Evolutionary conservation across 2,329 filamentous ascomycete species (phyloP).

Genomic region (Hysterium pulicare): DNA sequence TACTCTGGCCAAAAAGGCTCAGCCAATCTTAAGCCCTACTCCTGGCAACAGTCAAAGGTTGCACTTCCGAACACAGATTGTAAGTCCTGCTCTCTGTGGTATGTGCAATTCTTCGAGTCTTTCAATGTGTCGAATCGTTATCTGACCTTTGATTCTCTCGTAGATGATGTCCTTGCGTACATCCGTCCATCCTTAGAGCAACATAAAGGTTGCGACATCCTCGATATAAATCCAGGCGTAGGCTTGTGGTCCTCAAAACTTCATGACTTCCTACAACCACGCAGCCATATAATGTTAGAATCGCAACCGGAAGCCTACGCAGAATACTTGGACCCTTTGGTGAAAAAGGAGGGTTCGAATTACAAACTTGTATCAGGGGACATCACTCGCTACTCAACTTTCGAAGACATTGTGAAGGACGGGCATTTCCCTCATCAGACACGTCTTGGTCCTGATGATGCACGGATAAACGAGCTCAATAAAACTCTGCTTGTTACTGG

Average conservation of each 20-base stretch:
- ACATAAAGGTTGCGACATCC: constrained; percentile 74
- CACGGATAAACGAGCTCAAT: constrained; percentile 56
- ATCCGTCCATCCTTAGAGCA: constrained; percentile 65
- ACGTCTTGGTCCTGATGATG: constrained; percentile 34
- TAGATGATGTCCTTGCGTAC: constrained; percentile 68
- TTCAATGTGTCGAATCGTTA: constrained; percentile 4
- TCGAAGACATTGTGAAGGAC: constrained; percentile 52
- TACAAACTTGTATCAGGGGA: constrained; percentile 46
- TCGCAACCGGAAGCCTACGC: constrained; percentile 58
- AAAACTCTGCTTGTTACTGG: constrained; percentile 64
- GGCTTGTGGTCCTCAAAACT: constrained; percentile 78
- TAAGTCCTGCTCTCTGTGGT: constrained; percentile 47
- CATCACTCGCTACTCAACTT: constrained; percentile 28
- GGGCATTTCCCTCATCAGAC: constrained; percentile 56
- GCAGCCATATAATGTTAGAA: constrained; percentile 81
- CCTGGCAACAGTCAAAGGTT: not conserved
- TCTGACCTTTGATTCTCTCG: constrained; percentile 2
- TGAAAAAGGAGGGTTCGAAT: constrained; percentile 38
- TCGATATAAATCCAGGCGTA: constrained; percentile 80
- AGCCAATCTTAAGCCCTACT: not conserved
- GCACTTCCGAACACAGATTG: constrained; percentile 29
- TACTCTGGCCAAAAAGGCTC: not conserved
- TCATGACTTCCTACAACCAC: constrained; percentile 70
- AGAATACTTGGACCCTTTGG: constrained; percentile 54
- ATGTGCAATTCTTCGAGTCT: constrained; percentile 20